These are phyloP conservation scores for Aspergillus tanneri DNA, from an alignment of 2,329 filamentous ascomycete species.

Conservation along the genomic window DNA sequence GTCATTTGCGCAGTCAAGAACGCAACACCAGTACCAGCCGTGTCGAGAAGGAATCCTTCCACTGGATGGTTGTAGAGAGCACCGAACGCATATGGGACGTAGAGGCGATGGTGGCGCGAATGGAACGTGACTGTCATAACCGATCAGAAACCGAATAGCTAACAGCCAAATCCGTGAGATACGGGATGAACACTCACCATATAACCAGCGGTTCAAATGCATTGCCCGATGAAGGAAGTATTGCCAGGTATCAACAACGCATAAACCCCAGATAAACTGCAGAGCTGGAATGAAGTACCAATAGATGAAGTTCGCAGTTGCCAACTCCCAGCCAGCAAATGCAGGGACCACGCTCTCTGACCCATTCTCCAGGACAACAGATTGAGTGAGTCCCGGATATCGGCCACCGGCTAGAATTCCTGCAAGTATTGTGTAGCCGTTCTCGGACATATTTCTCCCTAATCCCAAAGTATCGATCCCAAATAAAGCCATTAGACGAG, in stretches of 20 bases:
- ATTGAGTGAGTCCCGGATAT: conserved; percentile 70
- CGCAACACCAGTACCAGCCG: conserved; percentile 76
- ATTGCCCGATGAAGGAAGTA: conserved; percentile 96
- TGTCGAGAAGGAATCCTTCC: conserved; percentile 92
- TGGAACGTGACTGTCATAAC: conserved; percentile 72
- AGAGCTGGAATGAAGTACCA: conserved; percentile 71
- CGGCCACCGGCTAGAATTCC: conserved; percentile 75
- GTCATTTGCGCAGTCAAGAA: conserved; percentile 82
- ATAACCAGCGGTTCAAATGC: conserved; percentile 97
- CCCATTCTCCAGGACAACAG: conserved; percentile 53
- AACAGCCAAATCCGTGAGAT: neutral
- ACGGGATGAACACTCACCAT: conserved; percentile 62
- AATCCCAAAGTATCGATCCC: conserved; percentile 75
- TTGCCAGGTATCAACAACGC: conserved; percentile 92
- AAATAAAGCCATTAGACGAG: conserved; percentile 65
- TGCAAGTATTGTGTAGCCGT: conserved; percentile 69
- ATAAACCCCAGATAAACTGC: conserved; percentile 73
- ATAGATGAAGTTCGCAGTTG: conserved; percentile 74
- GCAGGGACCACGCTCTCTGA: conserved; percentile 58
- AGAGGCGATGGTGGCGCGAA: conserved; percentile 91
- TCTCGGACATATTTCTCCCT: conserved; percentile 68
- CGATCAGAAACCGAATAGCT: conserved; percentile 6
- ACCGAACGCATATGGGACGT: conserved; percentile 96
- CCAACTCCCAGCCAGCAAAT: conserved; percentile 81
- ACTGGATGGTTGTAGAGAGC: conserved; percentile 96